Evolutionary conservation across 495 filamentous ascomycete species (phyloP).

Genomic region (Neurospora intermedia): DNA sequence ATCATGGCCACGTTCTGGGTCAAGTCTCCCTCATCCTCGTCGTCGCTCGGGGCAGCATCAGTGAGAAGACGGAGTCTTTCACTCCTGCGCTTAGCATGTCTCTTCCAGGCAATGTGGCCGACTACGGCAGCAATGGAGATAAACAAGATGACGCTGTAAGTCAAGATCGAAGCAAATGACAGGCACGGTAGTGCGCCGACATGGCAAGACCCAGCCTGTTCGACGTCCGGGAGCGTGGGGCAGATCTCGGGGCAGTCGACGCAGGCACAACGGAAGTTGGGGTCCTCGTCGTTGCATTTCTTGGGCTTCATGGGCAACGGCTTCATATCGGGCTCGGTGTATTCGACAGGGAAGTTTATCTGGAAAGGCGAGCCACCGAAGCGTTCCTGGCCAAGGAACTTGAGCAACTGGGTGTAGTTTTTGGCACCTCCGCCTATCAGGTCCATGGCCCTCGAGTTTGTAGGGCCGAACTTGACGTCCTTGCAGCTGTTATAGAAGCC

Average conservation of each 20-base stretch:
- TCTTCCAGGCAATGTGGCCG: conserved; percentile 63
- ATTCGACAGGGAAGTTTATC: conserved; percentile 76
- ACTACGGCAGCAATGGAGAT: conserved; percentile 54
- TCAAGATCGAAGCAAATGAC: conserved; percentile 80
- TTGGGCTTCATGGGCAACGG: conserved; percentile 57
- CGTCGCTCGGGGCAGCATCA: conserved; percentile 72
- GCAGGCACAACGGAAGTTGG: conserved; percentile 79
- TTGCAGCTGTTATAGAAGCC: conserved; percentile 97
- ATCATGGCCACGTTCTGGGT: conserved; percentile 57
- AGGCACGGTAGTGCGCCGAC: conserved; percentile 83
- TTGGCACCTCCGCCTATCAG: conserved; percentile 93
- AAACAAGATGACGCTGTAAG: conserved; percentile 65
- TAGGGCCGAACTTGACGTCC: conserved; percentile 92
- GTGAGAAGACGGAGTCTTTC: conserved; percentile 79
- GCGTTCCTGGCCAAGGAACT: conserved; percentile 88
- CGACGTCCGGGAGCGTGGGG: conserved; percentile 63
- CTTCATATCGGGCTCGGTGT: conserved; percentile 51
- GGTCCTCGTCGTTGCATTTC: conserved; percentile 79
- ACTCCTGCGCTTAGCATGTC: conserved; percentile 59
- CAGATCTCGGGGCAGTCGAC: conserved; percentile 84
- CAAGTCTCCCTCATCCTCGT: conserved; percentile 80
- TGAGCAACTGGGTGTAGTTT: conserved; percentile 72
- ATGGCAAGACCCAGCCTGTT: conserved; percentile 56
- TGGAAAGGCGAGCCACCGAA: conserved; percentile 88
- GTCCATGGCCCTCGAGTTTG: conserved; percentile 83